Evolutionary conservation across 2,329 filamentous ascomycete genomes (phyloP).

Genomic region (Dryadomyces sulphureus): DNA sequence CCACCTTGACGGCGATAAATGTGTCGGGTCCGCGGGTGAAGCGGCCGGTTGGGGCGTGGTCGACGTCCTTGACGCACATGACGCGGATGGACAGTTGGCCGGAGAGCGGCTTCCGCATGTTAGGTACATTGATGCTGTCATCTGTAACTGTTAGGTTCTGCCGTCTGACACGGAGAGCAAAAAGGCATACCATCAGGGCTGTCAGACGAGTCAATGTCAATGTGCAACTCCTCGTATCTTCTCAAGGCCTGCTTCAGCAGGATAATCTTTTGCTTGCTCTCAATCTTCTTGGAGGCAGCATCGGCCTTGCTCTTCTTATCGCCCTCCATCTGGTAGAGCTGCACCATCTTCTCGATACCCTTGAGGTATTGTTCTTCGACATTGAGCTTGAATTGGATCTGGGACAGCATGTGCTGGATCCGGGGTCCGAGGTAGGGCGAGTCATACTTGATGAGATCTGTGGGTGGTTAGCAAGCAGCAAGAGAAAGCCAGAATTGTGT

Average conservation of each 20-base stretch:
- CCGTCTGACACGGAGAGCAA: too few relatives aligned
- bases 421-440: conserved; percentile 88
- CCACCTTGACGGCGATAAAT: conserved; percentile 90
- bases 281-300: conserved; percentile 74
- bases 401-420: conserved; percentile 97
- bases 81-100: conserved; percentile 80
- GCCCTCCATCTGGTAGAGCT: conserved; percentile 91
- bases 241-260: conserved; percentile 90
- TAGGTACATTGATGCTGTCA: conserved; percentile 91
- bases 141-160: conserved; percentile 35
- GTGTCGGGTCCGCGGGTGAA: conserved; percentile 90
- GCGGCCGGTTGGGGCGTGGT: conserved; percentile 66
- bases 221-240: conserved; percentile 91
- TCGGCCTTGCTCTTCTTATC: conserved; percentile 92
- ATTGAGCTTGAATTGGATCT: conserved; percentile 96
- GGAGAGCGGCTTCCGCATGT: conserved; percentile 87
- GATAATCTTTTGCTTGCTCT: conserved; percentile 97
- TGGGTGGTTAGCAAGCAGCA: not conserved
- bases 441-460: conserved; percentile 97
- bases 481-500: not conserved
- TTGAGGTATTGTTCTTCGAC: conserved; percentile 99
- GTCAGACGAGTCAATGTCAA: conserved; percentile 73
- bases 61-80: conserved; percentile 81
- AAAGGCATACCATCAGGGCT: conserved; percentile 59
- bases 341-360: conserved; percentile 98